Evolutionary conservation across 345 rosid genomes (phyloP), one percentile per base, ranked within the genome.

Genomic region (Eucalyptus tenuipes): DNA sequence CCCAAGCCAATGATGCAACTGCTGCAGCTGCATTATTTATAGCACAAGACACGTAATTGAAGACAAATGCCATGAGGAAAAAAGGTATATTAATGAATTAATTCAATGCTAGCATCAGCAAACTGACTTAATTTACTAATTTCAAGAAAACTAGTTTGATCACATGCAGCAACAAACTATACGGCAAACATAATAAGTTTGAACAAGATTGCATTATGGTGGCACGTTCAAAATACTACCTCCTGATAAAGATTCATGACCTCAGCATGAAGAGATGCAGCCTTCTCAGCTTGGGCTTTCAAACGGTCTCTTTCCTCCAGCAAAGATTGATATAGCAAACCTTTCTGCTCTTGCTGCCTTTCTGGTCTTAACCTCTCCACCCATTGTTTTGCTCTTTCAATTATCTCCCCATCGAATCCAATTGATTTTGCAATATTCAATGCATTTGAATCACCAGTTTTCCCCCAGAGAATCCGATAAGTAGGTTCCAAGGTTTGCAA

Each of bases 381-480:
- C 99, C 98, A 95, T 52, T 91, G 87, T 90, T 94, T 91, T 45
- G 99, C 99, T 71, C 90, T 89, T 89, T 94, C 94, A 90, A 97
- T 92, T 87, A 96, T 94, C 71, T 90, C 87, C 48, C 89, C 86
- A 91, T 96, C 90, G 57, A 97, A 97, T 91, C 98, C 98, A 89
- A 97, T 94, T 24, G 97, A 94, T 88, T 93, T 93, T 84, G 99
- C 99, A 80, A 97, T 97, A 80, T 92, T 92, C 89, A 96, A 89
- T 16, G 99, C 99, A 92, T 97, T 95, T 91, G 99, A 97, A 90
- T 91, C 92, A 87, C 99, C 99, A 14, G 94, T 90, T 87, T 94
- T 92, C 85, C 99, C 99, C 99, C 98, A 96, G 10, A 95, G 95
- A 87, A 97, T 92, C 89, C 91, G 93, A 88, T 92, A 97, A 11